Percentiles rank a stretch among this genome's conserved stretches.
These are phyloP conservation scores for Irpex sp. DNA, from an alignment of 1,284 basidiomycete species.

Conservation along the genomic window DNA sequence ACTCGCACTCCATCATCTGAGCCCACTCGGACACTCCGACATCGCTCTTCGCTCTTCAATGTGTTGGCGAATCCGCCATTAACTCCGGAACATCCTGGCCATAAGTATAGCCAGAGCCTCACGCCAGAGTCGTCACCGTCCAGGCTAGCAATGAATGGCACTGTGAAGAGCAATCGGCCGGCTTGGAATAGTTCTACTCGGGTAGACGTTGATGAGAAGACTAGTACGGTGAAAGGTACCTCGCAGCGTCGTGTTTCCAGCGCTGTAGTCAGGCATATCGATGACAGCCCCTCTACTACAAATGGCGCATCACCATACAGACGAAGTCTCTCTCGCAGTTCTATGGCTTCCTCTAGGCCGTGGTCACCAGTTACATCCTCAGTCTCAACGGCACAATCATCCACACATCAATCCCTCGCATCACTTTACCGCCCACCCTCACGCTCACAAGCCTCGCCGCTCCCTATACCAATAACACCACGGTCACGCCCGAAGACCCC, in stretches of 20 bases:
- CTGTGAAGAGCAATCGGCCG: constrained; percentile 37
- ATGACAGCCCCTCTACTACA: not conserved
- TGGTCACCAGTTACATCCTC: constrained; percentile 77
- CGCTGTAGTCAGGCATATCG: constrained; percentile 5
- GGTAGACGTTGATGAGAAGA: constrained; percentile 51
- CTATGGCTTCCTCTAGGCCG: constrained; percentile 73
- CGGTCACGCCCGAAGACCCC: constrained; percentile 56
- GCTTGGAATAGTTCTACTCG: constrained; percentile 80
- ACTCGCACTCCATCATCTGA: constrained; percentile 50
- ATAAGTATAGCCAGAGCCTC: constrained; percentile 67
- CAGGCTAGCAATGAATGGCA: constrained; percentile 30
- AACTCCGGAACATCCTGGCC: constrained; percentile 55
- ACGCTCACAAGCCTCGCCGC: constrained; percentile 31
- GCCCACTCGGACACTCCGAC: constrained; percentile 45
- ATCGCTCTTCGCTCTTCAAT: constrained; percentile 59
- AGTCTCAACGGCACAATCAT: constrained; percentile 64
- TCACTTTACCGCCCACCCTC: constrained; percentile 31
- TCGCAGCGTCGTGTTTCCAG: constrained; percentile 34
- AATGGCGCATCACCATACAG: constrained; percentile 37
- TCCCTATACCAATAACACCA: constrained; percentile 17
- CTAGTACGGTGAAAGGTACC: constrained; percentile 38
- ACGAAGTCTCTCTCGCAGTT: constrained; percentile 67
- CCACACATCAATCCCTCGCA: constrained; percentile 31
- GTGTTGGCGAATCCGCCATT: constrained; percentile 40
- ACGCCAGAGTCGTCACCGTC: constrained; percentile 64